Conservation (phyloP, 768 basidiomycete species). For the Strobilomyces dryophilus region DNA sequence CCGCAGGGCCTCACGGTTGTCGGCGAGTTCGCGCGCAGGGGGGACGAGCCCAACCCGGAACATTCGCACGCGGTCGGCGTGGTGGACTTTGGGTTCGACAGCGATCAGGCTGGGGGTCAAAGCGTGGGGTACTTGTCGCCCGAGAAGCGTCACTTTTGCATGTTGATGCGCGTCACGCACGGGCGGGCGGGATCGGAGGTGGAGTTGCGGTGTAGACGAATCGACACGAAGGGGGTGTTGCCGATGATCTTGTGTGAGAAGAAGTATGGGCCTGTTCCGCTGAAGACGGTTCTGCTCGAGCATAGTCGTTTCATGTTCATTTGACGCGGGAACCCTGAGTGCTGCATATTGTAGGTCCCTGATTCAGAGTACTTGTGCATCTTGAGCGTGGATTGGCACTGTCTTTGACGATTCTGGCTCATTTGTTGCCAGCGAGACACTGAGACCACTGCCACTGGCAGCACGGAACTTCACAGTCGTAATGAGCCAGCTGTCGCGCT, state of each 20-base stretch:
- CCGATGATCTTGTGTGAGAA: constrained; percentile 1
- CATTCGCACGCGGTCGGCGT: constrained; percentile 4
- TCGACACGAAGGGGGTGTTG: no score
- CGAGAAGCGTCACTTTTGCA: neutral
- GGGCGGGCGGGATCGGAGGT: neutral
- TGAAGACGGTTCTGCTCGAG: constrained; percentile 5
- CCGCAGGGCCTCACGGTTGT: neutral
- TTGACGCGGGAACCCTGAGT: no score
- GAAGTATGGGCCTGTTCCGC: neutral
- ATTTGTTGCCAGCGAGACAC: no score
- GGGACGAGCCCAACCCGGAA: neutral
- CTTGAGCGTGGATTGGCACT: no score
- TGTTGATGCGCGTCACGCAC: constrained; percentile 1
- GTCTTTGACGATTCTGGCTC: no score
- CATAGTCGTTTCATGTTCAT: constrained; percentile 1
- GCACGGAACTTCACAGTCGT: no score
- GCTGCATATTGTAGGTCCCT: no score
- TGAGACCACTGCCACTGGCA: no score
- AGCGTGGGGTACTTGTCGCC: neutral
- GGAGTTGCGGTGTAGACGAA: neutral
- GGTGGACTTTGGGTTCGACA: constrained; percentile 3
- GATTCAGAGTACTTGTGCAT: no score
- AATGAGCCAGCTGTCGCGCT: no score
- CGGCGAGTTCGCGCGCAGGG: neutral
- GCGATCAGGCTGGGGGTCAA: neutral